Evolutionary conservation across 2,329 filamentous ascomycete species (phyloP).

Genomic region (Diplodia intermedia): DNA sequence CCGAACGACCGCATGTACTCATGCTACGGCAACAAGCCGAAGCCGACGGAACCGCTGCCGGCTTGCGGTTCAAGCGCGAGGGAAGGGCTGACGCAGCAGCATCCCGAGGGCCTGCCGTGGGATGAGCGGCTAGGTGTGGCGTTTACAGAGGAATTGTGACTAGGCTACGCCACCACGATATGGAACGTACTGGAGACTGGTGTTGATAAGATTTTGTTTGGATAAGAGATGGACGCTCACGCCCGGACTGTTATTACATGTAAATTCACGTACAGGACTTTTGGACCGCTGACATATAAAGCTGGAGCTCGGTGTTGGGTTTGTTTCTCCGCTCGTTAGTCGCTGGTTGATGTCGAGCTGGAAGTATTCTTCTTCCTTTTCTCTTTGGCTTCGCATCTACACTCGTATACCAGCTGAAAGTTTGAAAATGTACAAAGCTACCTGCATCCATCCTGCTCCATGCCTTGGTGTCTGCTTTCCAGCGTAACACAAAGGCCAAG

Average conservation of each 20-base stretch:
- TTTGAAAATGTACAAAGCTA: background rate
- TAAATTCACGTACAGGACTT: background rate
- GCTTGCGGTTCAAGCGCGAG: background rate
- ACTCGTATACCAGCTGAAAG: background rate
- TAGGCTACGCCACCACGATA: background rate
- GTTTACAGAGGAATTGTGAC: constrained; percentile 6
- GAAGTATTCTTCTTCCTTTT: background rate
- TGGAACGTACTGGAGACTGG: background rate
- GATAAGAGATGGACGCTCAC: constrained; percentile 5
- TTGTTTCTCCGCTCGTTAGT: background rate
- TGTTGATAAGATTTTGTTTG: constrained; percentile 8
- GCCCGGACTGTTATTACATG: background rate
- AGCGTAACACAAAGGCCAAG: too few species aligned
- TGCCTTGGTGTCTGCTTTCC: background rate
- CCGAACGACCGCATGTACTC: constrained; percentile 21
- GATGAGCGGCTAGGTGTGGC: background rate
- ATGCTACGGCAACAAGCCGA: constrained; percentile 25
- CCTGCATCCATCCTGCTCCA: background rate
- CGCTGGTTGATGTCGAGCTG: constrained; percentile 1
- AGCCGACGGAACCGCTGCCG: background rate
- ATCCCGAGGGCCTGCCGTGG: background rate
- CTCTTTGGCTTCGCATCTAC: background rate
- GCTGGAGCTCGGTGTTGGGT: constrained; percentile 7
- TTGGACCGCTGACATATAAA: background rate
- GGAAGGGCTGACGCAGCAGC: constrained; percentile 6